These are phyloP conservation scores for Kewa caespitosa DNA, from an alignment of 179 eudicot species.

Conservation along the genomic window DNA sequence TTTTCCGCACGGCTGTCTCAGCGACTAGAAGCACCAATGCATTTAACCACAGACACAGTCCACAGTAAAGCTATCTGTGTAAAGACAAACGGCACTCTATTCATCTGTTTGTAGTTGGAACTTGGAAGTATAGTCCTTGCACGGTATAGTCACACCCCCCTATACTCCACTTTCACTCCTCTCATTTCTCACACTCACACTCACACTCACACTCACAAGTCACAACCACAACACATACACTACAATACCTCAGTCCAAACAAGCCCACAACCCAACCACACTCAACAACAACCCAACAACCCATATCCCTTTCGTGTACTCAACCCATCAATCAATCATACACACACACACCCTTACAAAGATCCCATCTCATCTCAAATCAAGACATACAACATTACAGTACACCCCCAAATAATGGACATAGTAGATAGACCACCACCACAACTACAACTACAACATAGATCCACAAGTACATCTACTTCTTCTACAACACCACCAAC, in stretches of 20 bases:
- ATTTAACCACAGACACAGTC: no score
- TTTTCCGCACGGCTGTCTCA: no score
- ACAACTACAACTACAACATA: no score
- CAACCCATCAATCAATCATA: conserved; percentile 1
- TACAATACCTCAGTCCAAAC: not conserved
- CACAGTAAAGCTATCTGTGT: not conserved
- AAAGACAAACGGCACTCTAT: conserved; percentile 15
- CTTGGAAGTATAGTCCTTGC: no score
- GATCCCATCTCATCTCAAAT: conserved; percentile 15
- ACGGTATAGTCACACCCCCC: no score
- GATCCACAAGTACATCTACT: conserved; percentile 28
- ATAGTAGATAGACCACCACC: conserved; percentile 29
- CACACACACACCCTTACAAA: not conserved
- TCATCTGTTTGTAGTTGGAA: not conserved
- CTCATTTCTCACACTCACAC: not conserved
- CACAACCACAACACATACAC: no score
- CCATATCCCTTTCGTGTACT: not conserved
- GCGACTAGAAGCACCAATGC: no score
- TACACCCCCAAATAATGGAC: conserved; percentile 21
- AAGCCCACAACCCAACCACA: conserved; percentile 15
- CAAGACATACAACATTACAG: not conserved
- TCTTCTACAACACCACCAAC: no score
- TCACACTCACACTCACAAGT: no score
- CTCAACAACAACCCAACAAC: conserved; percentile 15
- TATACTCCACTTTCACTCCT: not conserved